Evolutionary conservation across 78 protist species (phyloP).

Genomic region (Speleostelium caveatum): DNA sequence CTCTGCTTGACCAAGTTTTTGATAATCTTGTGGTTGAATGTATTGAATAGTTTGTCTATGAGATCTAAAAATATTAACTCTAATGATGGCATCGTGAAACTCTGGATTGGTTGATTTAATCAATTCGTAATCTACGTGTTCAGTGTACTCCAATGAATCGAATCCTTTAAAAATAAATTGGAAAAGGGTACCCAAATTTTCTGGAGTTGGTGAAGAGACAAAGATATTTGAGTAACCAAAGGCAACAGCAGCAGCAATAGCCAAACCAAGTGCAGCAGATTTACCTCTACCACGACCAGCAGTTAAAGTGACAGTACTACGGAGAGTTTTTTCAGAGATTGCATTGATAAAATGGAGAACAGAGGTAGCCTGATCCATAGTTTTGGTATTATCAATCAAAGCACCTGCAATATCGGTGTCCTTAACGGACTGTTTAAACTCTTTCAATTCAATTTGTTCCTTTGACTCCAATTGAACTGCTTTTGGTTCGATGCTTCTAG

Average conservation of each 20-base stretch:
- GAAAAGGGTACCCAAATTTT: slow-evolving; percentile 97
- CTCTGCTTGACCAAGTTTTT: slow-evolving; percentile 90
- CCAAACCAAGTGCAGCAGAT: slow-evolving; percentile 98
- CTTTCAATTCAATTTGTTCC: slow-evolving; percentile 80
- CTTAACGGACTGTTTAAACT: slow-evolving; percentile 71
- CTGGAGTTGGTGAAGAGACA: slow-evolving; percentile 98
- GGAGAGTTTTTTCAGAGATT: slow-evolving; percentile 92
- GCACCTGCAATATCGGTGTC: slow-evolving; percentile 89
- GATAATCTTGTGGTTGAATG: slow-evolving; percentile 91
- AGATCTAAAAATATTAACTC: slow-evolving; percentile 93
- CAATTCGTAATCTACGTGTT: slow-evolving; percentile 94
- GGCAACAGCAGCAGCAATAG: slow-evolving; percentile 95
- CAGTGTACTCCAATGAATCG: slow-evolving; percentile 93
- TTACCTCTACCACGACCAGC: slow-evolving; percentile 99
- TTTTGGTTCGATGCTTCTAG: slow-evolving; percentile 71
- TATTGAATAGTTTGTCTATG: slow-evolving; percentile 99
- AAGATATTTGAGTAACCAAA: slow-evolving; percentile 98
- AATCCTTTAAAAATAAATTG: slow-evolving; percentile 97
- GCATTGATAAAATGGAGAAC: slow-evolving; percentile 93
- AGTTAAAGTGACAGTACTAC: slow-evolving; percentile 95
- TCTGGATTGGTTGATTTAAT: slow-evolving; percentile 95
- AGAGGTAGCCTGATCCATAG: slow-evolving; percentile 93
- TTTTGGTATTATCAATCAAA: slow-evolving; percentile 68
- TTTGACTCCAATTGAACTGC: not conserved
- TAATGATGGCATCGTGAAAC: slow-evolving; percentile 88